Conservation (phyloP, 2,329 filamentous ascomycete genomes). For the Phyllosticta citrichinensis region DNA sequence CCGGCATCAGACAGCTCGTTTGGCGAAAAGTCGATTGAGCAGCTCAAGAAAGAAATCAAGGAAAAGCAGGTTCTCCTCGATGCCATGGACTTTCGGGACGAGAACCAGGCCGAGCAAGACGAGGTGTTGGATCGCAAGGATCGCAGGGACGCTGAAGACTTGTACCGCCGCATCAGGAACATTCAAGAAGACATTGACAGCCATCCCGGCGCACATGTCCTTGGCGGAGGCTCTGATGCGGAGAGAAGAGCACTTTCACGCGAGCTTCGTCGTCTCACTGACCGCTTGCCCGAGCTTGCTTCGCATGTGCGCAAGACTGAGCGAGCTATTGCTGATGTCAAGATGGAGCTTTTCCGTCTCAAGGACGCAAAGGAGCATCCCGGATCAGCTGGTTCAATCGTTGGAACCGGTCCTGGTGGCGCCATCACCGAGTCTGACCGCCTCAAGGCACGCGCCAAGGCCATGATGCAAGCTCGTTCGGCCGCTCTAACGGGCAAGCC, state of each 20-base stretch:
- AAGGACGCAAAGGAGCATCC: constrained; percentile 90
- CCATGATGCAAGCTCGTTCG: constrained; percentile 97
- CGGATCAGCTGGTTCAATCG: constrained; percentile 64
- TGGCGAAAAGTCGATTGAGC: constrained; percentile 77
- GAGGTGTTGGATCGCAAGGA: constrained; percentile 85
- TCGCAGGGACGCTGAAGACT: constrained; percentile 81
- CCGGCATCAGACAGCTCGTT: constrained; percentile 50
- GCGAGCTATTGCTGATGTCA: constrained; percentile 83
- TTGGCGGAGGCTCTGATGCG: constrained; percentile 52
- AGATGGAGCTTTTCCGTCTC: constrained; percentile 83
- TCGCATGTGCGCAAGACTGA: constrained; percentile 87
- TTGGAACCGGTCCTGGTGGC: constrained; percentile 88
- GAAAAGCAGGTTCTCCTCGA: constrained; percentile 93
- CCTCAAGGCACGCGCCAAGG: constrained; percentile 87
- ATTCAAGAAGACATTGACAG: constrained; percentile 91
- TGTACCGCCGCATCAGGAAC: constrained; percentile 83
- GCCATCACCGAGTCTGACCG: constrained; percentile 86
- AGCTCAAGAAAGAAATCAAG: constrained; percentile 81
- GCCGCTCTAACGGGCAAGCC: constrained; percentile 85
- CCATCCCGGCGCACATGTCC: constrained; percentile 63
- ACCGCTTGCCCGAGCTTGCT: constrained; percentile 83
- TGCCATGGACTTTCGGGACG: constrained; percentile 92
- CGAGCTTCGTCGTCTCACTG: constrained; percentile 78
- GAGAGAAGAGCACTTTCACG: constrained; percentile 79
- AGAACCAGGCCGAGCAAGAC: constrained; percentile 81